Percentiles rank a stretch among this genome's conserved stretches.
Conservation (phyloP, 1,284 basidiomycete genomes). For the Cystobasidiaceae sp. region DNA sequence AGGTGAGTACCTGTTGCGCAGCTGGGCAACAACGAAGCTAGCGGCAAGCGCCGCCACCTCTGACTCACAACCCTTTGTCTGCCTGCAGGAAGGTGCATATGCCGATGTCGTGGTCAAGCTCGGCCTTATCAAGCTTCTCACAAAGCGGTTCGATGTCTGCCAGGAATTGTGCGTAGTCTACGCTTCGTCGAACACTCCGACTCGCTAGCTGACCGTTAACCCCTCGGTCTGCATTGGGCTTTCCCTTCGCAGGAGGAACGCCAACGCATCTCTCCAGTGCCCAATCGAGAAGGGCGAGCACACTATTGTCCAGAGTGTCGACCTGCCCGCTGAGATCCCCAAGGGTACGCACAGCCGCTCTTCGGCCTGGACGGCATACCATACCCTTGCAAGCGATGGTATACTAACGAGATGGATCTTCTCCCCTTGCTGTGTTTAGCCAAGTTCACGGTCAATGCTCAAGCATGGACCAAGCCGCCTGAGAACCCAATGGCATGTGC, state of each 20-base stretch:
- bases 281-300: slow-evolving; percentile 69
- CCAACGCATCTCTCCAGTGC: slow-evolving; percentile 67
- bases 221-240: too few relatives aligned
- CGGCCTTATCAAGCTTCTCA: slow-evolving; percentile 74
- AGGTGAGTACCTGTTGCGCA: too few relatives aligned
- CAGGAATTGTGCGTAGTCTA: slow-evolving; percentile 74
- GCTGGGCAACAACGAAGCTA: background rate
- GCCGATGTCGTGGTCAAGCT: slow-evolving; percentile 83
- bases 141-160: slow-evolving; percentile 78
- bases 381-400: too few relatives aligned
- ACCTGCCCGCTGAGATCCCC: slow-evolving; percentile 82
- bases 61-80: too few relatives aligned
- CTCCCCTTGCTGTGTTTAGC: slow-evolving; percentile 56
- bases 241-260: slow-evolving; percentile 55
- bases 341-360: slow-evolving; percentile 56
- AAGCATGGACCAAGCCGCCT: slow-evolving; percentile 59
- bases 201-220: too few relatives aligned
- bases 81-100: slow-evolving; percentile 83
- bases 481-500: slow-evolving; percentile 31
- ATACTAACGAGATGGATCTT: too few relatives aligned
- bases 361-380: too few relatives aligned
- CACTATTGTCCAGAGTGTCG: slow-evolving; percentile 68
- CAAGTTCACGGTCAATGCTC: slow-evolving; percentile 72
- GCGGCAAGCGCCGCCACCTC: background rate
- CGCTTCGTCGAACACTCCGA: background rate